Conservation (phyloP, 768 basidiomycete species). For the Boletus sp. region DNA sequence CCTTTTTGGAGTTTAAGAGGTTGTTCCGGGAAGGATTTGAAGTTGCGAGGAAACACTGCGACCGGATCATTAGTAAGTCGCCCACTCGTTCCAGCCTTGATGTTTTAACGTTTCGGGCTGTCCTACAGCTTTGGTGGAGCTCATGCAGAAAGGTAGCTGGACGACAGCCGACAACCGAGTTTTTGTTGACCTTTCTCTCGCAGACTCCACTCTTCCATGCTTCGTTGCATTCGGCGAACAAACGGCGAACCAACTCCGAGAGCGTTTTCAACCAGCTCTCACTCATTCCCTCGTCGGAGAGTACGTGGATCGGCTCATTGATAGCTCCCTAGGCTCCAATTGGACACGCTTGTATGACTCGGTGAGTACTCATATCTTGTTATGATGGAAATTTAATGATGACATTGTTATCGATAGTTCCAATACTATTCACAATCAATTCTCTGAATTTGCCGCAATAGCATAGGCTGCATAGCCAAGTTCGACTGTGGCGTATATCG, state of each 20-base stretch:
- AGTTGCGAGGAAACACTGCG: constrained; percentile 91
- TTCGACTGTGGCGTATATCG: background rate
- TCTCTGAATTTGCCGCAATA: constrained; percentile 40
- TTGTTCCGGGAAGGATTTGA: constrained; percentile 94
- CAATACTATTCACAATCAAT: constrained; percentile 95
- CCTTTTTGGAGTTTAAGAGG: constrained; percentile 80
- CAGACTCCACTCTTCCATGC: constrained; percentile 88
- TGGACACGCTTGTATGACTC: constrained; percentile 98
- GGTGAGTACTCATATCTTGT: constrained; percentile 41
- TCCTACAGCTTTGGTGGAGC: constrained; percentile 76
- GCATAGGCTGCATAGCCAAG: constrained; percentile 2
- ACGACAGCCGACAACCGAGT: constrained; percentile 8
- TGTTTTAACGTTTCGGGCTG: constrained; percentile 1
- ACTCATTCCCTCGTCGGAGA: constrained; percentile 84
- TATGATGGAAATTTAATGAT: background rate
- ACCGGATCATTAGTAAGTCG: constrained; percentile 84
- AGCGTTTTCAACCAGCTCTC: constrained; percentile 89
- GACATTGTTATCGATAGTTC: constrained; percentile 48
- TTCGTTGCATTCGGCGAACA: constrained; percentile 90
- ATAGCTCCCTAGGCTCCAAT: constrained; percentile 85
- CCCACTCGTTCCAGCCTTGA: background rate
- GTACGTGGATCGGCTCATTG: constrained; percentile 86
- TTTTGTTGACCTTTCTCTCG: constrained; percentile 1
- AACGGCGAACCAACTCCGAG: constrained; percentile 83
- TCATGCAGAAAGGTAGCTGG: constrained; percentile 89